phyloP scores from a whole-genome alignment of 192 early-diverging fungal species.

The Dissophora ornata region DNA sequence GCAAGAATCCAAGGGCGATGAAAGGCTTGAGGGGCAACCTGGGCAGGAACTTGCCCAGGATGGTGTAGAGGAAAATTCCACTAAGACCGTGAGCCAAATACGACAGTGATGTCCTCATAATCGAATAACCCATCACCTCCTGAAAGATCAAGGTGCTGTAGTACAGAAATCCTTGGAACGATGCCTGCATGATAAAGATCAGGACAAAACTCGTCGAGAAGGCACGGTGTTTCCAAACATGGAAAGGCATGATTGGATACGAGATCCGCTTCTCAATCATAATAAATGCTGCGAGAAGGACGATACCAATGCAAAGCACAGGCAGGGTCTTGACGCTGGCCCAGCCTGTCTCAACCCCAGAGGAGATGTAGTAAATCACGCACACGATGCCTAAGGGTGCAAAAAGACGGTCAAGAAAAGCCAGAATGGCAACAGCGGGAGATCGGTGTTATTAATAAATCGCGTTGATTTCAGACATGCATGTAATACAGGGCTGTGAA shows the following conservation, averaged over 20 bases:
- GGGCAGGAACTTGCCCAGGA: slow-evolving; percentile 54
- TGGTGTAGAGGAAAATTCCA: slow-evolving; percentile 42
- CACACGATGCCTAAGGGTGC: slow-evolving; percentile 36
- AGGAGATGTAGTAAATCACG: slow-evolving; percentile 53
- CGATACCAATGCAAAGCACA: slow-evolving; percentile 41
- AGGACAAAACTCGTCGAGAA: slow-evolving; percentile 55
- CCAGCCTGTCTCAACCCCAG: slow-evolving; percentile 52
- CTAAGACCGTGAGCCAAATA: slow-evolving; percentile 58
- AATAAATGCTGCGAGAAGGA: slow-evolving; percentile 51
- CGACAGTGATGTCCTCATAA: slow-evolving; percentile 56
- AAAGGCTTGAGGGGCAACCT: slow-evolving; percentile 33
- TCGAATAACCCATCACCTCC: slow-evolving; percentile 54
- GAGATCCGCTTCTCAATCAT: slow-evolving; percentile 48
- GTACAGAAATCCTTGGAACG: slow-evolving; percentile 59
- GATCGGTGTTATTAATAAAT: no score
- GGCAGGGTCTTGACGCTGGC: slow-evolving; percentile 39
- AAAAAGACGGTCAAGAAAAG: no score
- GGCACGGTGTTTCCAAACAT: slow-evolving; percentile 58
- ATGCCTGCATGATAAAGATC: slow-evolving; percentile 50
- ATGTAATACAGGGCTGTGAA: not conserved
- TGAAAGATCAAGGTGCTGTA: slow-evolving; percentile 62
- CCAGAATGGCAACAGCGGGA: no score
- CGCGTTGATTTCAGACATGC: no score
- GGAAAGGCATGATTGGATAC: slow-evolving; percentile 59
- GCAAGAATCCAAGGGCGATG: slow-evolving; percentile 30